Conservation (phyloP, 2,329 filamentous ascomycete species). For the Verticillium alfalfae region DNA sequence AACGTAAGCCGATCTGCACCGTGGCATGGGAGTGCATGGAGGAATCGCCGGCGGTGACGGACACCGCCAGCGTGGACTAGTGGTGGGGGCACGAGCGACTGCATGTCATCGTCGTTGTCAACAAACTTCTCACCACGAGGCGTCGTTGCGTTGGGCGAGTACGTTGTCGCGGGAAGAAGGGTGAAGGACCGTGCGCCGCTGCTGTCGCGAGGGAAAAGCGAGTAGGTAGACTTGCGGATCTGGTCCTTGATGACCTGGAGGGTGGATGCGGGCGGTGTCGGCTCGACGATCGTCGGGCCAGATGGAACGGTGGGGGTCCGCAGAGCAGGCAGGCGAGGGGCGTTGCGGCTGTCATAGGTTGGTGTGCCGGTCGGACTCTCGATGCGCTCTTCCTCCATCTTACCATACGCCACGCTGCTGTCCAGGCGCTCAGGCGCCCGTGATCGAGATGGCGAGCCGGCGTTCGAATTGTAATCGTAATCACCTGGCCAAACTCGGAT, state of each 20-base stretch:
- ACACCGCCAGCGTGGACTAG: conserved; percentile 18
- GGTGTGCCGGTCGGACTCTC: conserved; percentile 15
- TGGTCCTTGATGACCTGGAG: conserved; percentile 17
- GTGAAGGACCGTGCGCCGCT: conserved; percentile 23
- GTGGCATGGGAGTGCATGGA: conserved; percentile 59
- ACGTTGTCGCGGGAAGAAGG: conserved; percentile 42
- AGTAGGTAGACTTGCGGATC: conserved; percentile 31
- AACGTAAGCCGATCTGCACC: conserved; percentile 64
- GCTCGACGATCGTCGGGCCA: conserved; percentile 5
- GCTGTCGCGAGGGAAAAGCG: conserved; percentile 28
- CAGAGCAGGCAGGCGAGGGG: not conserved
- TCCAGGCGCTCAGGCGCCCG: conserved; percentile 21
- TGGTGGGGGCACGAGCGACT: conserved; percentile 9
- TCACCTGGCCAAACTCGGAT: conserved; percentile 34
- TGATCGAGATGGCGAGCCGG: conserved; percentile 24
- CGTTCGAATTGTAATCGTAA: conserved; percentile 24
- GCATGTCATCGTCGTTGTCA: conserved; percentile 3
- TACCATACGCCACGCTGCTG: conserved; percentile 14
- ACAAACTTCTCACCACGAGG: not conserved
- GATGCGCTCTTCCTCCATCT: conserved; percentile 11
- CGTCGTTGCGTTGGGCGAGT: conserved; percentile 20
- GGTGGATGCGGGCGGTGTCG: conserved; percentile 5
- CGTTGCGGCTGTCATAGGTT: conserved; percentile 19
- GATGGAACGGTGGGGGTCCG: conserved; percentile 18
- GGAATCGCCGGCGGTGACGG: conserved; percentile 52